These are phyloP conservation scores for Plantago major DNA, from an alignment of 257 asterid species.

Conservation along the genomic window DNA sequence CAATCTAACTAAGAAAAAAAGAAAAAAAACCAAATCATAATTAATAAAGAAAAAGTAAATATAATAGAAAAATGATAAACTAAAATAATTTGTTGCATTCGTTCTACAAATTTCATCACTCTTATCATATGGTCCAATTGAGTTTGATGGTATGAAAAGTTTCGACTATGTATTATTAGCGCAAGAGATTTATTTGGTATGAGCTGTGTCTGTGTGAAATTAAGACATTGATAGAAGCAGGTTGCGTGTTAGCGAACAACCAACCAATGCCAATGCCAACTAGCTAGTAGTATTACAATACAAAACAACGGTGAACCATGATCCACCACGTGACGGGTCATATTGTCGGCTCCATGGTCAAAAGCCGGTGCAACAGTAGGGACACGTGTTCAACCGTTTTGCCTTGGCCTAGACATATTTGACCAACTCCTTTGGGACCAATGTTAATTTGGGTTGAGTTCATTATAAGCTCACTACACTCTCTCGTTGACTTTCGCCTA, in stretches of 20 bases:
- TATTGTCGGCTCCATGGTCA: slow-evolving; percentile 56
- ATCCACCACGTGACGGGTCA: slow-evolving; percentile 56
- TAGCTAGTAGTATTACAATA: slow-evolving; percentile 5
- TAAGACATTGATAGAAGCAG: not conserved
- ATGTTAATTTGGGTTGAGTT: not conserved
- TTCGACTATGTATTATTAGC: no score
- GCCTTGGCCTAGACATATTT: slow-evolving; percentile 9
- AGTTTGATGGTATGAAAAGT: no score
- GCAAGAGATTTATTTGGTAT: no score
- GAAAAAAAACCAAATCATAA: no score
- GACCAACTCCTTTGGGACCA: slow-evolving; percentile 23
- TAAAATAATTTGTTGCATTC: no score
- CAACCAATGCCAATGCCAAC: not conserved
- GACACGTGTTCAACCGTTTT: slow-evolving; percentile 50
- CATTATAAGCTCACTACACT: slow-evolving; percentile 9
- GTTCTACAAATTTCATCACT: no score
- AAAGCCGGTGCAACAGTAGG: slow-evolving; percentile 74
- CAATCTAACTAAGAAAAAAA: no score
- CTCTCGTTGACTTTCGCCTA: slow-evolving; percentile 35
- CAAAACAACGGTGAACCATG: slow-evolving; percentile 22
- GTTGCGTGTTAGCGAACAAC: not conserved
- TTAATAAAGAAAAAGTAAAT: no score
- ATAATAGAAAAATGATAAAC: no score
- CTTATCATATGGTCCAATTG: no score
- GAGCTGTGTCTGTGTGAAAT: not conserved